Evolutionary conservation across 495 filamentous ascomycete species (phyloP).

Genomic region (Extremus antarcticus): DNA sequence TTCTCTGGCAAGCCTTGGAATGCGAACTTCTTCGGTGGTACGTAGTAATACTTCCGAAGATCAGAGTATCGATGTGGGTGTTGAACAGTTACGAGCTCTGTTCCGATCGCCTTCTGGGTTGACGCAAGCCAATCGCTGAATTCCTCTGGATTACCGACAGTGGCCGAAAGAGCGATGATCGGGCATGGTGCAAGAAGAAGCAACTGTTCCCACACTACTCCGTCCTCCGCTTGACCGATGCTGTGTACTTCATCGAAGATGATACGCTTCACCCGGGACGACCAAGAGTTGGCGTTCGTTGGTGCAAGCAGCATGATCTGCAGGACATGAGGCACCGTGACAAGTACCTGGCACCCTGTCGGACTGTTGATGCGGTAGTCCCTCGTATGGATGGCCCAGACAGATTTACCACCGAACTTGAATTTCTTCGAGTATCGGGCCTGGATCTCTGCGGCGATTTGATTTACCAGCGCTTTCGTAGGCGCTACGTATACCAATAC

Average conservation of each 20-base stretch:
- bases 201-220: conserved; percentile 72
- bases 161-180: conserved; percentile 71
- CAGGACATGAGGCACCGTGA: conserved; percentile 67
- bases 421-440: conserved; percentile 56
- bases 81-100: conserved; percentile 52
- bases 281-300: conserved; percentile 56
- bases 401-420: conserved; percentile 45
- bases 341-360: conserved; percentile 58
- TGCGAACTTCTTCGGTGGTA: conserved; percentile 37
- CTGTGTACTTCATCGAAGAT: conserved; percentile 82
- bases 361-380: conserved; percentile 64
- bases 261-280: conserved; percentile 54
- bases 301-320: conserved; percentile 69
- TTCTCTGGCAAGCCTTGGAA: conserved; percentile 48
- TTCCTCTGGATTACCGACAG: conserved; percentile 62
- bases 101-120: conserved; percentile 46
- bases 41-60: conserved; percentile 57
- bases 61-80: conserved; percentile 62
- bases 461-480: conserved; percentile 74
- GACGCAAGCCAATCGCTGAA: conserved; percentile 56
- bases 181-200: conserved; percentile 63
- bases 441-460: conserved; percentile 66
- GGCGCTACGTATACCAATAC: conserved; percentile 70
- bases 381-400: conserved; percentile 71
- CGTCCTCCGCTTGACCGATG: conserved; percentile 67